Base-by-base conservation (phyloP, 2,329 filamentous ascomycete species). In the Botryotinia calthae region DNA sequence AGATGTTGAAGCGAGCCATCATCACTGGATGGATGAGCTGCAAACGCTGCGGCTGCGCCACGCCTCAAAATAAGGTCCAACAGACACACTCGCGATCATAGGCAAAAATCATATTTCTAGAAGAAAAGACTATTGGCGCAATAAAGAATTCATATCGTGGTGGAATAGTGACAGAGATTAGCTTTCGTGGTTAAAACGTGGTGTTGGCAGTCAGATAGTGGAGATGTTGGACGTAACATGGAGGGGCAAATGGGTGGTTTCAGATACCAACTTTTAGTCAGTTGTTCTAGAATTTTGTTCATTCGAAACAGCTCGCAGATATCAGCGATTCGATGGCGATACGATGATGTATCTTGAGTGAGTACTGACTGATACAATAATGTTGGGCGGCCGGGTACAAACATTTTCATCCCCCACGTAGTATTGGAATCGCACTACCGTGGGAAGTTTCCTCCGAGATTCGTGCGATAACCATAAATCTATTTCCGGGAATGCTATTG, bases 31-130 rank as follows among this genome's bases (percentile, higher is more conserved):
- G 63, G 28, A 51, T 65, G 67, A 34, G 12, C 67, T 62, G 40
- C 56, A 63, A 70, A 31, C 56, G 40, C 67, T 70, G 56, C 56
- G 18, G 40, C 67, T 63, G 67, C 56, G 56, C 56, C 67, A 37
- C 28, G 16, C 40, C 40, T 61, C 14, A 48, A 54, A 8, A 28
- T 46, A 9, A 7, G 28, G 44, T 25, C 28, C 28, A 68, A 56
- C 28, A 44, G 22, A 18, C n/a, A 66, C n/a, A 51, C 31, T 31
- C 4, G 14, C 46, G 2, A 28, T 51, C 48, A 54, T n/a, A 54
- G 22, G 31, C 2, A 37, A 63, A 37, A 28, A 48, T 2, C 18
- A 37, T 2, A 20, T 12, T 9, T 40, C 22, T 31, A 28, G 22
- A n/a, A 64, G 18, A 2, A 37, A 40, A 28, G 16, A 9, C 10